Evolutionary conservation across 139 green algal genomes (phyloP).

Genomic region (Asterochloris sp.): DNA sequence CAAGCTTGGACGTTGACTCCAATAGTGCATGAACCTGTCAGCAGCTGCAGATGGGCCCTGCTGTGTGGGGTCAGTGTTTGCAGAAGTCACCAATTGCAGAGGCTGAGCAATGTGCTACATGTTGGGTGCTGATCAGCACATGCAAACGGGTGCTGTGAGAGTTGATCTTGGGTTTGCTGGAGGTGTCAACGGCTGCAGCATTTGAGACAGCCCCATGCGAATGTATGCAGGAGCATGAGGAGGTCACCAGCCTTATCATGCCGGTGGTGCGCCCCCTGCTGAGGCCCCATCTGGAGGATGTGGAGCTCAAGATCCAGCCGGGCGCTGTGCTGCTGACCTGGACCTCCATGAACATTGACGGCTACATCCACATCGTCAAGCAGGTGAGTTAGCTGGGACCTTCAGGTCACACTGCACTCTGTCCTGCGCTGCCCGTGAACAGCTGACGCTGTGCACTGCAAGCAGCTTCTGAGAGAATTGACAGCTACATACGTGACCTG

Average conservation of each 20-base stretch:
- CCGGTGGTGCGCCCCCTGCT: slow-evolving; percentile 74
- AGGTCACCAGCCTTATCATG: slow-evolving; percentile 51
- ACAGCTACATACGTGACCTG: too few relatives aligned
- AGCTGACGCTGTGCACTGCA: neutral
- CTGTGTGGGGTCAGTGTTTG: neutral
- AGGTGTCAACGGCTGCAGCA: neutral
- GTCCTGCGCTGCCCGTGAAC: neutral
- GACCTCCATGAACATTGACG: slow-evolving; percentile 91
- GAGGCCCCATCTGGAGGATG: slow-evolving; percentile 79
- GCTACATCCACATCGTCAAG: slow-evolving; percentile 85
- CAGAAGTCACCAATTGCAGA: neutral
- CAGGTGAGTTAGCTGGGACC: slow-evolving; percentile 33
- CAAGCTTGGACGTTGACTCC: neutral
- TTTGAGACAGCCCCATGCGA: neutral
- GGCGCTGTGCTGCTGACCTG: slow-evolving; percentile 81
- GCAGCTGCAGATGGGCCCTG: neutral
- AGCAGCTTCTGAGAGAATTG: too few relatives aligned
- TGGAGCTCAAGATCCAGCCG: slow-evolving; percentile 82
- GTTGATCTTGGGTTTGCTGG: neutral
- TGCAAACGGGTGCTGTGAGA: neutral
- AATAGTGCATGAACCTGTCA: neutral
- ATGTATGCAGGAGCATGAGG: slow-evolving; percentile 57
- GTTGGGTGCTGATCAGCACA: neutral
- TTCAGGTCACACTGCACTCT: neutral
- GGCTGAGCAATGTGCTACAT: neutral